phyloP scores from a whole-genome alignment of 2,329 filamentous ascomycete genomes.

The Endoconidiophora polonica region DNA sequence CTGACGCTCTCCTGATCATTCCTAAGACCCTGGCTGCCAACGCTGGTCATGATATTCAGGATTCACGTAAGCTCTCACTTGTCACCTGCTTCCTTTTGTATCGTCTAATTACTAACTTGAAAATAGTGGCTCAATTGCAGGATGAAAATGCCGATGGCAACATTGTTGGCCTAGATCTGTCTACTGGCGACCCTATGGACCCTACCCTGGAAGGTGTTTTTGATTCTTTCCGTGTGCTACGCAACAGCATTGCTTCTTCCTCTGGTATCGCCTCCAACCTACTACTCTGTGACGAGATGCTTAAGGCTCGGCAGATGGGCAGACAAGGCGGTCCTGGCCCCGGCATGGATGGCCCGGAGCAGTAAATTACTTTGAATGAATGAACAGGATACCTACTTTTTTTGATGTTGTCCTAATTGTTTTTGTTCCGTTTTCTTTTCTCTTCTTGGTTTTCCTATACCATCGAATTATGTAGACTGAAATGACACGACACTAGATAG shows the following conservation, averaged over 20 bases:
- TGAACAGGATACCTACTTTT: slow-evolving; percentile 4
- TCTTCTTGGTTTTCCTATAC: slow-evolving; percentile 4
- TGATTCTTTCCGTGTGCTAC: slow-evolving; percentile 86
- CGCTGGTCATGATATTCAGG: slow-evolving; percentile 90
- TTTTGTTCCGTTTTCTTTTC: slow-evolving; percentile 1
- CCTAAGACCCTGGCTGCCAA: slow-evolving; percentile 96
- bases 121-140: slow-evolving; percentile 62
- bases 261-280: slow-evolving; percentile 92
- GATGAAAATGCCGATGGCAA: slow-evolving; percentile 76
- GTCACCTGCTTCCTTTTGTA: background rate
- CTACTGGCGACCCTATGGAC: slow-evolving; percentile 86
- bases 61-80: slow-evolving; percentile 51
- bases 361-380: slow-evolving; percentile 25
- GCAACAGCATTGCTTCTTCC: slow-evolving; percentile 86
- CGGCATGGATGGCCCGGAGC: slow-evolving; percentile 44
- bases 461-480: slow-evolving; percentile 12
- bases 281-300: slow-evolving; percentile 85
- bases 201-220: slow-evolving; percentile 83
- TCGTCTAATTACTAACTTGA: slow-evolving; percentile 13
- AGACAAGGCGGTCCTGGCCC: slow-evolving; percentile 44
- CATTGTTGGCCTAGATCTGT: slow-evolving; percentile 69
- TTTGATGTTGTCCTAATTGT: slow-evolving; percentile 5
- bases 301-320: slow-evolving; percentile 95
- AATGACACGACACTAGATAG: slow-evolving; percentile 12
- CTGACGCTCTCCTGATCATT: slow-evolving; percentile 85